These are phyloP conservation scores for Turnera subulata DNA, from an alignment of 345 rosid species.

Conservation along the genomic window DNA sequence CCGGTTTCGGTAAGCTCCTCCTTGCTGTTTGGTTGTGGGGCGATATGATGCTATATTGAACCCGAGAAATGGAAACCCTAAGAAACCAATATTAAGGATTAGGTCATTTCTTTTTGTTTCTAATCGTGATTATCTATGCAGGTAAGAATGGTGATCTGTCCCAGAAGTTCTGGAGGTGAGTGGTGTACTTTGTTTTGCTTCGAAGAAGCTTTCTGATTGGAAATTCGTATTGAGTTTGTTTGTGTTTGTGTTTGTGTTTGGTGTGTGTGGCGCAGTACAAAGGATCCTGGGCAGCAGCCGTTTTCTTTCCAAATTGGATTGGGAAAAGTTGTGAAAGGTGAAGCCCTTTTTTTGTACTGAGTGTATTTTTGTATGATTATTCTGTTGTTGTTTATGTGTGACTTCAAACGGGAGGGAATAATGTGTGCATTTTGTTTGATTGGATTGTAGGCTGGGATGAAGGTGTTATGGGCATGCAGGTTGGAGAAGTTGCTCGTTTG, in stretches of 20 bases:
- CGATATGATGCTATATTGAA: too few species aligned
- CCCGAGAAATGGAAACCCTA: too few species aligned
- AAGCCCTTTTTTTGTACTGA: neutral
- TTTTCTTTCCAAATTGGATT: constrained; percentile 78
- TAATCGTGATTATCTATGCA: constrained; percentile 28
- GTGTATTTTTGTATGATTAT: neutral
- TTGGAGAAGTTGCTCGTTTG: constrained; percentile 89
- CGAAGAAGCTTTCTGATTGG: neutral
- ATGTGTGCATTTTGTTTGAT: constrained; percentile 2
- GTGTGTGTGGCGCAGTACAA: constrained; percentile 46
- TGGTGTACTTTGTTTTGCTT: neutral
- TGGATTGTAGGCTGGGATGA: constrained; percentile 87
- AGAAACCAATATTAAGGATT: too few species aligned
- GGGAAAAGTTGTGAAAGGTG: constrained; percentile 83
- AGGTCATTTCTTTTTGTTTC: neutral
- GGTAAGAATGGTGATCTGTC: constrained; percentile 86
- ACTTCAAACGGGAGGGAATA: constrained; percentile 1
- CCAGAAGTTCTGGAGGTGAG: constrained; percentile 91
- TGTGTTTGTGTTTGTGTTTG: constrained; percentile 9
- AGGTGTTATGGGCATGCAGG: constrained; percentile 94
- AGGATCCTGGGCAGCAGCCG: constrained; percentile 77
- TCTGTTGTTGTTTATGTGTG: neutral
- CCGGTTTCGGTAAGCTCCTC: constrained; percentile 30
- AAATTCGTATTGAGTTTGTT: constrained; percentile 7
- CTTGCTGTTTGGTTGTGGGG: neutral